phyloP scores from a whole-genome alignment of 768 basidiomycete species.

The Russula foetens region DNA sequence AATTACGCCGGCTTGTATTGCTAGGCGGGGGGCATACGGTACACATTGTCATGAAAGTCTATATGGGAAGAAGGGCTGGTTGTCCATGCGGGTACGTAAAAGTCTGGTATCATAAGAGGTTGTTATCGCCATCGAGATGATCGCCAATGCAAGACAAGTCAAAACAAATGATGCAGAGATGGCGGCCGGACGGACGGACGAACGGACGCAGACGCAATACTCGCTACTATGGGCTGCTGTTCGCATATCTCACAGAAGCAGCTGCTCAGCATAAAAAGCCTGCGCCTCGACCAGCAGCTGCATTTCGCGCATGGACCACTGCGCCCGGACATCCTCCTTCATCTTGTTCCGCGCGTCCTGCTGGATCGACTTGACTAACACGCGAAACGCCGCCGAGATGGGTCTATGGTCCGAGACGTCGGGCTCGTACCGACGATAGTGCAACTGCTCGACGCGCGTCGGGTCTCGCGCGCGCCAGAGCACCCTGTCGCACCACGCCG shows the following conservation, averaged over 20 bases:
- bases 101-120: background rate
- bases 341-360: constrained; percentile 48
- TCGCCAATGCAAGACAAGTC: background rate
- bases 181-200: background rate
- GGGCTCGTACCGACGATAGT: constrained; percentile 77
- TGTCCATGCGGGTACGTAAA: background rate
- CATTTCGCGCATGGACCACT: constrained; percentile 39
- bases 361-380: constrained; percentile 67
- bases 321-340: constrained; percentile 45
- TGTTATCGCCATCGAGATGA: background rate
- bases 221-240: too few relatives aligned
- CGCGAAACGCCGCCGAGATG: constrained; percentile 67
- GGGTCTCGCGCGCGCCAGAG: constrained; percentile 60
- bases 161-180: background rate
- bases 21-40: background rate
- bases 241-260: constrained; percentile 21
- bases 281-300: constrained; percentile 27
- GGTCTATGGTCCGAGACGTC: constrained; percentile 90
- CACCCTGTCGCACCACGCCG: constrained; percentile 96
- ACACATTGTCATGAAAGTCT: background rate
- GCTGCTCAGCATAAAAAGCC: constrained; percentile 30
- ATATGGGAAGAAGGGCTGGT: background rate
- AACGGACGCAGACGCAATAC: background rate
- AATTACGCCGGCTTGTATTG: background rate
- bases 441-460: constrained; percentile 51